Conservation (phyloP, 306 rosid genomes). For the Fragaria nilgerrensis region DNA sequence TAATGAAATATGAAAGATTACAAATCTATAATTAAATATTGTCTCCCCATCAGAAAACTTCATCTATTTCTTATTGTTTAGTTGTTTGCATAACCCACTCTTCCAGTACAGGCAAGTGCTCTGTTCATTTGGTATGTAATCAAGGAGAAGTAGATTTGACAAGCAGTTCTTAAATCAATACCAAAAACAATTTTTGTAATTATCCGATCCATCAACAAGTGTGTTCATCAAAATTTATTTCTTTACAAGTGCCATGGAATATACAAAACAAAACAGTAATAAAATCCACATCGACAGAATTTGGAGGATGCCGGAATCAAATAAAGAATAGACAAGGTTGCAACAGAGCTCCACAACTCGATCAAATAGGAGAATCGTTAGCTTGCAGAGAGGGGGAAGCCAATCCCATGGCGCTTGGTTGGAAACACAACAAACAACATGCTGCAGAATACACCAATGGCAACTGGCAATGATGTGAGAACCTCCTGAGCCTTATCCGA, state of each 20-base stretch:
- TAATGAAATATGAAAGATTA: too few relatives aligned
- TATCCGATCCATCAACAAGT: neutral
- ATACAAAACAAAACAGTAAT: neutral
- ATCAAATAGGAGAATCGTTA: slow-evolving; percentile 10
- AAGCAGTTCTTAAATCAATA: neutral
- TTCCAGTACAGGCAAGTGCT: neutral
- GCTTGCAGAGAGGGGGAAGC: slow-evolving; percentile 65
- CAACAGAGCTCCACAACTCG: neutral
- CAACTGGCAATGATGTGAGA: slow-evolving; percentile 52
- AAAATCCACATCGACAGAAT: neutral
- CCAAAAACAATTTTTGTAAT: neutral
- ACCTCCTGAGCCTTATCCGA: slow-evolving; percentile 56
- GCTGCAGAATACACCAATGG: slow-evolving; percentile 65
- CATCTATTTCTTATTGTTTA: neutral
- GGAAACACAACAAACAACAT: slow-evolving; percentile 62
- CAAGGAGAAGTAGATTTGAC: neutral
- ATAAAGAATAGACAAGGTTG: slow-evolving; percentile 2
- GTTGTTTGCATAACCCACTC: neutral
- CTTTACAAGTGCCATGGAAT: neutral
- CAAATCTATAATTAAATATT: too few relatives aligned
- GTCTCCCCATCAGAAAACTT: too few relatives aligned
- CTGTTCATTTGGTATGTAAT: too few relatives aligned
- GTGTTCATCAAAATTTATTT: neutral
- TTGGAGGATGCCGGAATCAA: neutral
- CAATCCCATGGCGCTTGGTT: slow-evolving; percentile 74